Conservation (phyloP, 1,284 basidiomycete genomes). For the Sparassis latifolia region DNA sequence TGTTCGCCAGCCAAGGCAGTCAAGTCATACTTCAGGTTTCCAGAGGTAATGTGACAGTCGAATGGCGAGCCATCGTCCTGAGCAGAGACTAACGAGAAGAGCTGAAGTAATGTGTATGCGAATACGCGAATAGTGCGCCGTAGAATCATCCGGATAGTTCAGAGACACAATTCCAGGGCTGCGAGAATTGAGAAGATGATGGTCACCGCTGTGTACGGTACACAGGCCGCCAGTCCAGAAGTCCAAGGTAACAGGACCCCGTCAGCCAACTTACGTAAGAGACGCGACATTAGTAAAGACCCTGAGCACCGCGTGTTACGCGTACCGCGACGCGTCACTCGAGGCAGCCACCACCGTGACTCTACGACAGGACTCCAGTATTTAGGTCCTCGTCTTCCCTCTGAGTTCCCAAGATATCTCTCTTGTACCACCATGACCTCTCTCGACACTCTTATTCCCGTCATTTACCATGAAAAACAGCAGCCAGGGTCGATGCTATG, state of each 20-base stretch:
- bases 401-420: not conserved
- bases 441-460: conserved; percentile 43
- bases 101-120: not conserved
- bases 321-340: conserved; percentile 23
- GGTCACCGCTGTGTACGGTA: no score
- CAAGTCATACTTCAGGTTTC: conserved; percentile 52
- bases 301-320: conserved; percentile 14
- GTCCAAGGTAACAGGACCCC: conserved; percentile 5
- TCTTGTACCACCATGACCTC: conserved; percentile 39
- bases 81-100: conserved; percentile 32
- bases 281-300: conserved; percentile 24
- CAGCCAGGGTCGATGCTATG: conserved; percentile 76
- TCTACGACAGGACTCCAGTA: no score
- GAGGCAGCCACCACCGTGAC: not conserved
- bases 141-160: not conserved
- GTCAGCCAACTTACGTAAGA: conserved; percentile 26
- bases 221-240: no score
- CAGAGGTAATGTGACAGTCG: conserved; percentile 46
- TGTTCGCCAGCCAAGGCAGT: conserved; percentile 45
- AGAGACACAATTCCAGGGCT: not conserved
- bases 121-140: not conserved
- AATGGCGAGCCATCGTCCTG: conserved; percentile 35
- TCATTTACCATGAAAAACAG: conserved; percentile 75
- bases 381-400: not conserved
- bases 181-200: not conserved